Evolutionary conservation across 164 flowering plant genomes (phyloP).

Genomic region (Hamamelis virginiana): DNA sequence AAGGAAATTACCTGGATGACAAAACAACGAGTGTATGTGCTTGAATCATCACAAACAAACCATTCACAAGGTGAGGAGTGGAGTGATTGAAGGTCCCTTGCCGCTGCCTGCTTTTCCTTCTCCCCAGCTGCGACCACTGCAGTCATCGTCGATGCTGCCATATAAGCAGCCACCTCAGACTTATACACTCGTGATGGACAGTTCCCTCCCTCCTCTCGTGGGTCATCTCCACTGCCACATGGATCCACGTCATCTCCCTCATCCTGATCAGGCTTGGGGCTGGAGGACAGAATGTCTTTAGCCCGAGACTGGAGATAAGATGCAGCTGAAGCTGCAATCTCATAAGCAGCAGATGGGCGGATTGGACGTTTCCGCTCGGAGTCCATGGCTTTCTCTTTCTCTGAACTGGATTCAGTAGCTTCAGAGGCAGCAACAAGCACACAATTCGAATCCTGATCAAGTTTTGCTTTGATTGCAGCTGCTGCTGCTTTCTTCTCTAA

Average conservation of each 20-base stretch:
- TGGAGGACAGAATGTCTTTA: conserved; percentile 32
- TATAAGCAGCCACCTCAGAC: conserved; percentile 68
- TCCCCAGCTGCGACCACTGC: conserved; percentile 89
- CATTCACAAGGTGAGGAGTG: conserved; percentile 92
- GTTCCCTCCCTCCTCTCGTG: conserved; percentile 24
- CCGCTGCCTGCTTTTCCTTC: conserved; percentile 64
- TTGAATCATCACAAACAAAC: conserved; percentile 81
- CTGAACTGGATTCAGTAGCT: conserved; percentile 6
- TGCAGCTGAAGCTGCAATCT: conserved; percentile 88
- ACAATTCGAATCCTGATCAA: conserved; percentile 43
- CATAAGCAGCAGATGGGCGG: conserved; percentile 57
- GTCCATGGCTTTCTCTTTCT: conserved; percentile 10
- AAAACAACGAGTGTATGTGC: conserved; percentile 67
- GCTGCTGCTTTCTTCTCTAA: conserved; percentile 80
- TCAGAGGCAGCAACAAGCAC: conserved; percentile 19
- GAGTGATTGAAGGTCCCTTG: conserved; percentile 74
- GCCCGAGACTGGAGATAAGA: conserved; percentile 61
- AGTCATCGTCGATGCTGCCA: conserved; percentile 87
- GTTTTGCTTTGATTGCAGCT: conserved; percentile 42
- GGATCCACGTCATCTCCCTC: conserved; percentile 11
- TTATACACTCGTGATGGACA: conserved; percentile 37
- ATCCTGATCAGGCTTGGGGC: conserved; percentile 25
- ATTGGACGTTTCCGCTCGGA: conserved; percentile 28
- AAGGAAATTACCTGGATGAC: conserved; percentile 67
- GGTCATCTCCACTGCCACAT: conserved; percentile 1